phyloP scores from a whole-genome alignment of 345 rosid species.

The rapeseed (Brassica napus) region Da-Ae NC_063446.1:59668501-59669000 shows the following conservation, averaged over 20 bases:
- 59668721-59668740: constrained; percentile 47
- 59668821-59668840: background rate
- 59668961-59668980: no score
- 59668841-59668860: no score
- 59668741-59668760: constrained; percentile 65
- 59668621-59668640: background rate
- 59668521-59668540: background rate
- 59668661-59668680: background rate
- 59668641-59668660: background rate
- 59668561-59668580: background rate
- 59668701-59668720: constrained; percentile 66
- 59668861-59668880: no score
- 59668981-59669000: no score
- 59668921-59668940: no score
- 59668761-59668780: constrained; percentile 51
- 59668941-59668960: no score
- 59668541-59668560: background rate
- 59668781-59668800: constrained; percentile 62
- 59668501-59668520: background rate
- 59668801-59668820: constrained; percentile 55
- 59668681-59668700: constrained; percentile 38
- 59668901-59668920: no score
- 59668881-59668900: no score
- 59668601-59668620: no score
- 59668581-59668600: background rate